Evolutionary conservation across 495 filamentous ascomycete genomes (phyloP), one percentile per base, ranked within the genome.

Genomic region (Podospora anserina): DNA sequence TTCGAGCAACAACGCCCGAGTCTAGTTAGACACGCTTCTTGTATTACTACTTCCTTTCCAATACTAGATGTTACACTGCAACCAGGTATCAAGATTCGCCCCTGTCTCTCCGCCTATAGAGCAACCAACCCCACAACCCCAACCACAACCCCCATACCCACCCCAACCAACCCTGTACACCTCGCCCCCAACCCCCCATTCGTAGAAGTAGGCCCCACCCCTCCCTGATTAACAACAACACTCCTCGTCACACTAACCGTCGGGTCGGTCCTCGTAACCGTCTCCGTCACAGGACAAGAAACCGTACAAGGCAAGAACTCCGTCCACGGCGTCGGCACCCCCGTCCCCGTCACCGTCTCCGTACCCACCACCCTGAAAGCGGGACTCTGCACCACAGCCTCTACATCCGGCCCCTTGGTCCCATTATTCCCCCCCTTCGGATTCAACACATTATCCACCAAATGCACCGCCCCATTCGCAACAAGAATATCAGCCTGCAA

Each of bases 391-490:
- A 64, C 49, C 11, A 59, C 66, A 30, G 60, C 63, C 0, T 28
- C 27, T 15, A 71, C 64, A 57, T 71, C 68, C 20, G 72, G 72
- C 54, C 13, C 20, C 58, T 23, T 23, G 20, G 72, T 61, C 44
- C 13, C 60, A 54, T 44, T 5, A 23, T 23, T 23, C 20, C 20
- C 20, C 28, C n/a, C 5, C 30, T 70, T 66, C 30, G 69, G 69
- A 66, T 69, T 66, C 63, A 74, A 66, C 34, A 74, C 69, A 80
- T 75, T 79, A 72, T 88, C 85, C 69, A 89, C 84, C 60, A 88
- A 74, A 76, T 89, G 87, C 6, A 89, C 75, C 26, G 90, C 86
- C 68, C 88, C 88, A 63, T 88, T 88, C 20, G 81, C 75, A 11
- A 71, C 19, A 15, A 71, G 55, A 56, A 71, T 63, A 57, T 71